Evolutionary conservation across 352 stramenopile genomes (phyloP).

Genomic region (Pythium sukuiense): DNA sequence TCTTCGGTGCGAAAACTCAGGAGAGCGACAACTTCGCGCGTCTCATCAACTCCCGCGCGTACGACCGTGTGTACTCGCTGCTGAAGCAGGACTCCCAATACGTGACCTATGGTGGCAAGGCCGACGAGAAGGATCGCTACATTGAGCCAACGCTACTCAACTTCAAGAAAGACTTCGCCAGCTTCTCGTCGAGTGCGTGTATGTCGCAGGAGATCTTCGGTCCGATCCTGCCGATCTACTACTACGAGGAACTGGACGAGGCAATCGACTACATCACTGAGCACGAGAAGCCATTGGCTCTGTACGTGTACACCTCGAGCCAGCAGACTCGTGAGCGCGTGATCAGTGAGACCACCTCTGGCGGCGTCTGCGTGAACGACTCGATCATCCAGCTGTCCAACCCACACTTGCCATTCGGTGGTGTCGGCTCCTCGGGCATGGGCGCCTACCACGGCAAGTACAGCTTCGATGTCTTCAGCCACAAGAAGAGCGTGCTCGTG

Average conservation of each 20-base stretch:
- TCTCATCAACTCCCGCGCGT: slow-evolving; percentile 67
- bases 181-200: slow-evolving; percentile 51
- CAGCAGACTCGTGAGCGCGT: slow-evolving; percentile 42
- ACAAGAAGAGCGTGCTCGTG: slow-evolving; percentile 59
- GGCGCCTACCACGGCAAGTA: slow-evolving; percentile 58
- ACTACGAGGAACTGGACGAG: slow-evolving; percentile 27
- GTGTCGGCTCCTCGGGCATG: slow-evolving; percentile 54
- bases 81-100: slow-evolving; percentile 58
- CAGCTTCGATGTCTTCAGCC: slow-evolving; percentile 53
- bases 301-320: slow-evolving; percentile 23
- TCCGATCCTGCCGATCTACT: slow-evolving; percentile 83
- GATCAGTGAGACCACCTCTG: slow-evolving; percentile 35
- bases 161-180: slow-evolving; percentile 62
- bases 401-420: slow-evolving; percentile 60
- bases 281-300: slow-evolving; percentile 52
- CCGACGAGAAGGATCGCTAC: slow-evolving; percentile 73
- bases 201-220: slow-evolving; percentile 96
- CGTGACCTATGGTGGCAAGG: slow-evolving; percentile 57
- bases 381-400: slow-evolving; percentile 51
- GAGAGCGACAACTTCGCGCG: slow-evolving; percentile 49
- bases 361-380: slow-evolving; percentile 63
- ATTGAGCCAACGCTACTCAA: slow-evolving; percentile 90
- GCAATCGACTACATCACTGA: slow-evolving; percentile 24
- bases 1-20: slow-evolving; percentile 62
- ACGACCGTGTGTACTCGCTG: slow-evolving; percentile 47